A percentile compares a stretch with the other conserved stretches of the same genome.
Conservation (phyloP, 768 basidiomycete species). For the Cyclocybe cylindracea region DNA sequence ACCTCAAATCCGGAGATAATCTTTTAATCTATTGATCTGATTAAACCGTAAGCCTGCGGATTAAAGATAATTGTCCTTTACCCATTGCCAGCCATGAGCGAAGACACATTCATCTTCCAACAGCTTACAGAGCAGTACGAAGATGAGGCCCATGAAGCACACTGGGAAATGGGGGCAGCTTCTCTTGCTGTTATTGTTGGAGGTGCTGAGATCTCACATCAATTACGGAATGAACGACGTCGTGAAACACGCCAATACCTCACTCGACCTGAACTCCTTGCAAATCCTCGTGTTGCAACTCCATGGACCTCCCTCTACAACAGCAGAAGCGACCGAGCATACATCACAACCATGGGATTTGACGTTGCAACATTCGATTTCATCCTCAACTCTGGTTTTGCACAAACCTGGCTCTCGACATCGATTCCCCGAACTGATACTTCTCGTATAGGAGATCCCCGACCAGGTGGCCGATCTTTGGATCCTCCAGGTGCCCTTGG, state of each 20-base stretch:
- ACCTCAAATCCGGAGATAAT: too few species aligned
- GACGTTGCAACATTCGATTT: constrained; percentile 35
- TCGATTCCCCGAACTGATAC: constrained; percentile 26
- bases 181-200: constrained; percentile 2
- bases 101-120: too few species aligned
- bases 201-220: constrained; percentile 2
- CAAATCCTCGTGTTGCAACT: constrained; percentile 30
- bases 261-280: constrained; percentile 29
- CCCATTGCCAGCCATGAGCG: too few species aligned
- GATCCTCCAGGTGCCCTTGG: constrained; percentile 41
- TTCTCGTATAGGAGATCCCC: constrained; percentile 17
- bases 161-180: too few species aligned
- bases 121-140: too few species aligned
- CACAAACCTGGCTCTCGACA: constrained; percentile 10
- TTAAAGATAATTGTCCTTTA: too few species aligned
- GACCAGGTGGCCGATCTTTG: constrained; percentile 28
- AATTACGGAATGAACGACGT: constrained; percentile 4
- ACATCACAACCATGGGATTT: constrained; percentile 48
- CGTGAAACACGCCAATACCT: constrained; percentile 25
- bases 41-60: too few species aligned
- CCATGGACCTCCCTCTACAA: constrained; percentile 36
- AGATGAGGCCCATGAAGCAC: not conserved
- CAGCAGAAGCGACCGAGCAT: constrained; percentile 33
- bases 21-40: too few species aligned
- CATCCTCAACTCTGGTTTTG: constrained; percentile 36